Evolutionary conservation across 495 filamentous ascomycete species (phyloP).

Genomic region (Penicillium silybi): DNA sequence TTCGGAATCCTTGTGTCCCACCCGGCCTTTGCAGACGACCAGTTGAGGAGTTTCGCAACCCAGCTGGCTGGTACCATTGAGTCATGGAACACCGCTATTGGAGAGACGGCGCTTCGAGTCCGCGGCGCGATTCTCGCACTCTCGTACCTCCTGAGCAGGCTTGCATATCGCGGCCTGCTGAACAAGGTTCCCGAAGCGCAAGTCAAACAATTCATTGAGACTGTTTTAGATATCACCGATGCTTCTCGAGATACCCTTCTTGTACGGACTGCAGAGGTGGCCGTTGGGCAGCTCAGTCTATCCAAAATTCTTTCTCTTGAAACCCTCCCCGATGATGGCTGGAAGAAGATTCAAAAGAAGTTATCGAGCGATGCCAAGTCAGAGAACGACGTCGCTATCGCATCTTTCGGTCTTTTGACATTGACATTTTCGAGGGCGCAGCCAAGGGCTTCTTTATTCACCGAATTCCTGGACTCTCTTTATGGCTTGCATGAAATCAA

Average conservation of each 20-base stretch:
- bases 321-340: conserved; percentile 32
- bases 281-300: conserved; percentile 72
- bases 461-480: conserved; percentile 55
- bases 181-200: conserved; percentile 28
- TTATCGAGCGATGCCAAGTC: conserved; percentile 65
- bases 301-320: conserved; percentile 52
- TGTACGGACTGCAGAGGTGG: conserved; percentile 56
- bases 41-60: conserved; percentile 36
- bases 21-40: conserved; percentile 34
- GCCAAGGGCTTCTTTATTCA: conserved; percentile 23
- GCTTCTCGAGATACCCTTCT: conserved; percentile 53
- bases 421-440: conserved; percentile 48
- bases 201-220: conserved; percentile 34
- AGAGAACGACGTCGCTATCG: conserved; percentile 77
- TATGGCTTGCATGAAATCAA: conserved; percentile 76
- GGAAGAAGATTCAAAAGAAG: conserved; percentile 51
- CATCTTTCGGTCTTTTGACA: conserved; percentile 63
- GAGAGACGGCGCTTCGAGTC: conserved; percentile 54
- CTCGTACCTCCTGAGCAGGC: conserved; percentile 57
- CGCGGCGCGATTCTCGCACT: conserved; percentile 59
- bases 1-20: conserved; percentile 79
- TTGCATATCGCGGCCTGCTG: conserved; percentile 43
- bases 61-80: conserved; percentile 38
- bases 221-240: conserved; percentile 45
- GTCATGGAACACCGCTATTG: conserved; percentile 56